Conservation (phyloP, 352 stramenopile species). For the Plasmopara muralis region DNA sequence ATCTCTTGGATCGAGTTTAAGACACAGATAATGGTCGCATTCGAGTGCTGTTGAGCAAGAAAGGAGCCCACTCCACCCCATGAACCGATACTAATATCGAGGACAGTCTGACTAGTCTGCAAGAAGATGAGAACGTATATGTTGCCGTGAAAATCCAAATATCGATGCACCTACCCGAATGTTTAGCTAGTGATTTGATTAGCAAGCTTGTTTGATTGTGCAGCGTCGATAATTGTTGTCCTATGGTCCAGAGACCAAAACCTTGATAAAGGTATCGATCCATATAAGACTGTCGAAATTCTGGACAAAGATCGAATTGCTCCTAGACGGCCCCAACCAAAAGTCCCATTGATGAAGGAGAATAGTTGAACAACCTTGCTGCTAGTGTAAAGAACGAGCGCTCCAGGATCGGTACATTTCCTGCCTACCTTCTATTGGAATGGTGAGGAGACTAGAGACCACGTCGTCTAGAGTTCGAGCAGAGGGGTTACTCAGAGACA, state of each 20-base stretch:
- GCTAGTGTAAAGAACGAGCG: constrained; percentile 63
- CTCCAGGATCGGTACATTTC: constrained; percentile 86
- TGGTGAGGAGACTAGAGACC: constrained; percentile 66
- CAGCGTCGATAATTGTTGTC: constrained; percentile 46
- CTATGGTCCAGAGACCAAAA: constrained; percentile 65
- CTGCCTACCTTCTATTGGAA: constrained; percentile 71
- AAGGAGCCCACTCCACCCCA: constrained; percentile 77
- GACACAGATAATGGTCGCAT: constrained; percentile 46
- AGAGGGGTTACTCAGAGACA: constrained; percentile 57
- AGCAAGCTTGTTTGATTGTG: constrained; percentile 63
- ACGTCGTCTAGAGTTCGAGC: constrained; percentile 59
- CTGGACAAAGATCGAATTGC: constrained; percentile 66
- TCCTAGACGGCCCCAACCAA: constrained; percentile 62
- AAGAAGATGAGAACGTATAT: constrained; percentile 3
- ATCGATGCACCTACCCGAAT: constrained; percentile 35
- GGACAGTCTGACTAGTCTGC: constrained; percentile 48
- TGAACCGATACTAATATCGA: constrained; percentile 79
- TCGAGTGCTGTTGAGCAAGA: constrained; percentile 44
- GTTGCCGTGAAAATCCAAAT: neutral
- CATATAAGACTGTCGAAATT: constrained; percentile 70
- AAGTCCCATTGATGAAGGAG: constrained; percentile 56
- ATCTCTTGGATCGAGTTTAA: constrained; percentile 53
- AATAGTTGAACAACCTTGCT: constrained; percentile 72
- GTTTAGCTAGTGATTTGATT: constrained; percentile 51
- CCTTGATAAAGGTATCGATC: constrained; percentile 69